phyloP scores from a whole-genome alignment of 495 filamentous ascomycete genomes.

The Pseudevernia furfuracea region DNA sequence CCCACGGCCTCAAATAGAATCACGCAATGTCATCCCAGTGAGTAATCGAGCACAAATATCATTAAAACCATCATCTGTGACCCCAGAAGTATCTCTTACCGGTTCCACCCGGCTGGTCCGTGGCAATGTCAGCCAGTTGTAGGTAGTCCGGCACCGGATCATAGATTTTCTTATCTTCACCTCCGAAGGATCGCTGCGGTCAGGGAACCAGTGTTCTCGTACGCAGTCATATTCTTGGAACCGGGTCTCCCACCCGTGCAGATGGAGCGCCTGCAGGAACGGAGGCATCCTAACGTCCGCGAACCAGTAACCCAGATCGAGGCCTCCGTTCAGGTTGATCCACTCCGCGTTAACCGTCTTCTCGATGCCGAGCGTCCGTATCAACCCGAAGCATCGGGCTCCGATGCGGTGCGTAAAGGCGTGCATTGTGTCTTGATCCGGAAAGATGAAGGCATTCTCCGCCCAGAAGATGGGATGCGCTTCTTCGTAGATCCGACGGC shows the following conservation, averaged over 20 bases:
- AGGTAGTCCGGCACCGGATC: neutral
- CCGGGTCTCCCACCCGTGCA: neutral
- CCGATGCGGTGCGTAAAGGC: neutral
- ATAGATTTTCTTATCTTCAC: neutral
- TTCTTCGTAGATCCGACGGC: neutral
- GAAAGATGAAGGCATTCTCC: neutral
- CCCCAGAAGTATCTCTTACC: neutral
- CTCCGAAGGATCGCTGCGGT: neutral
- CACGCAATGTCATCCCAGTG: neutral
- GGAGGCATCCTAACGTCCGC: neutral
- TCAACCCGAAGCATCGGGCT: neutral
- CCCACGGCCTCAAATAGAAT: neutral
- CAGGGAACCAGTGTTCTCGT: neutral
- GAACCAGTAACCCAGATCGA: neutral
- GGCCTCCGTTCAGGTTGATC: neutral
- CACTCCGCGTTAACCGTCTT: neutral
- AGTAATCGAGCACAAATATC: neutral
- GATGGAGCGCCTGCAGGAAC: neutral
- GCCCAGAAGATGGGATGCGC: neutral
- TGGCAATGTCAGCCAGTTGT: neutral
- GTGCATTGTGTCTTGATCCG: neutral
- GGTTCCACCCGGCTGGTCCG: neutral
- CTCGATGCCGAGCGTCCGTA: neutral
- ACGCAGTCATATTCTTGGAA: neutral
- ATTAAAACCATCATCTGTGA: neutral